Percentiles rank a stretch among this genome's conserved stretches.
Conservation (phyloP, 2,329 filamentous ascomycete genomes). For the Akanthomyces lecanii region DNA sequence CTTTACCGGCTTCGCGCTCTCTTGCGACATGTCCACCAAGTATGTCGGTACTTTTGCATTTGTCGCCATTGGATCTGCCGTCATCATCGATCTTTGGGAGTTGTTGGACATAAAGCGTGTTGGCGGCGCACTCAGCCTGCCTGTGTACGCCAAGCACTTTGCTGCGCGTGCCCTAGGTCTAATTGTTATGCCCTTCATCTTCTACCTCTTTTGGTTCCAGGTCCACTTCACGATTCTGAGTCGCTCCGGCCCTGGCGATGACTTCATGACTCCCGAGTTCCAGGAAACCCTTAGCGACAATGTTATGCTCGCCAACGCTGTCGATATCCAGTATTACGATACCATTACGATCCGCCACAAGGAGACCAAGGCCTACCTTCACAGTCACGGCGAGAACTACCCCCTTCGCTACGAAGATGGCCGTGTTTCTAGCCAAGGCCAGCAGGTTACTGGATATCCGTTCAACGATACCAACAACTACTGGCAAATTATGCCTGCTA, state of each 20-base stretch:
- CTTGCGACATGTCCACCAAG: slow-evolving; percentile 97
- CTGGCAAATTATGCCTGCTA: slow-evolving; percentile 82
- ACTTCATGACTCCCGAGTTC: slow-evolving; percentile 98
- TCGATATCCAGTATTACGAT: slow-evolving; percentile 88
- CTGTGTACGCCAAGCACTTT: slow-evolving; percentile 85
- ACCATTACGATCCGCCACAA: slow-evolving; percentile 86
- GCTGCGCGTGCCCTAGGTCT: slow-evolving; percentile 79
- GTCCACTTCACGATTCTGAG: slow-evolving; percentile 91
- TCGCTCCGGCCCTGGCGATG: slow-evolving; percentile 88
- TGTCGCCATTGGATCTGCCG: slow-evolving; percentile 91
- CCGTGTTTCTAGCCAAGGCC: slow-evolving; percentile 92
- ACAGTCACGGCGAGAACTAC: slow-evolving; percentile 86
- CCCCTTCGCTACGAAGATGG: slow-evolving; percentile 96
- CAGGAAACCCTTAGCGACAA: slow-evolving; percentile 97
- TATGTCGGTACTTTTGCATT: slow-evolving; percentile 97
- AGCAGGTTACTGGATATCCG: slow-evolving; percentile 97
- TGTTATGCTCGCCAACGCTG: slow-evolving; percentile 78
- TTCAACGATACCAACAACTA: slow-evolving; percentile 99
- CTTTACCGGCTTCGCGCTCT: slow-evolving; percentile 87
- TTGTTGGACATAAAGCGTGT: slow-evolving; percentile 84
- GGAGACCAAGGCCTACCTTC: slow-evolving; percentile 93
- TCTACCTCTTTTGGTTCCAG: slow-evolving; percentile 99
- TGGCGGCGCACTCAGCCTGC: slow-evolving; percentile 73
- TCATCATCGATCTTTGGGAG: slow-evolving; percentile 92
- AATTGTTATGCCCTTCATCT: slow-evolving; percentile 88